Base-by-base conservation (phyloP, 169 alveolate genomes). In the Plasmodium fragile region DNA sequence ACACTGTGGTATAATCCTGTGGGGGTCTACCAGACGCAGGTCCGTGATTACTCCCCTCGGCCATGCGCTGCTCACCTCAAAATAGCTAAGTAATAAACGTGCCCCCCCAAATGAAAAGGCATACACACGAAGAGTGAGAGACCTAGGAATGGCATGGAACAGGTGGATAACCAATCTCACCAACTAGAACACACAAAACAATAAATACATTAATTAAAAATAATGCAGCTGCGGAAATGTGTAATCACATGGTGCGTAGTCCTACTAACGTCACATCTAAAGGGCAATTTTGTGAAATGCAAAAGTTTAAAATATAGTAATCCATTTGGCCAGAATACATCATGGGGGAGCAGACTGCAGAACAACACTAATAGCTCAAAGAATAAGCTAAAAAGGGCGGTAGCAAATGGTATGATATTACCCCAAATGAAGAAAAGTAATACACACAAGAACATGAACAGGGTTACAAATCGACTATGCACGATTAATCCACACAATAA, bases 401-500 rank as follows among this genome's bases (percentile, higher is more conserved):
- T 59, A 39, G 22, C 43, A 36, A 25, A 87, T 25, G 36, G 30
- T 87, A 32, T 59, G 71, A 53, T 77, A 39, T 55, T 53, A 83
- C 28, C 22, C n/a, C 69, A 49, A 11, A 84, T 52, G 4, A 43
- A 34, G 32, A 87, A 34, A 55, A 22, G 32, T 8, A 52, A 55
- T 59, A 22, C 71, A 25, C 39, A 77, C 45, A 80, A 55, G 32
- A 4, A 77, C 49, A 28, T 22, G n/a, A 78, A 79, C 55, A 41
- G 49, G 13, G 34, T 28, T 41, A 75, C 85, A 77, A 87, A 77
- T 18, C 82, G 81, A 32, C 22, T 77, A 59, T 79, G 78, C 59
- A 77, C 81, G 45, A 39, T 87, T 53, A 59, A 77, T 5, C 89
- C 70, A 4, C 75, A 65, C 36, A 77, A 87, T 49, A 87, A 78